Evolutionary conservation across 805 yeast species (phyloP).

Genomic region (Myxozyma vanderwaltii): DNA sequence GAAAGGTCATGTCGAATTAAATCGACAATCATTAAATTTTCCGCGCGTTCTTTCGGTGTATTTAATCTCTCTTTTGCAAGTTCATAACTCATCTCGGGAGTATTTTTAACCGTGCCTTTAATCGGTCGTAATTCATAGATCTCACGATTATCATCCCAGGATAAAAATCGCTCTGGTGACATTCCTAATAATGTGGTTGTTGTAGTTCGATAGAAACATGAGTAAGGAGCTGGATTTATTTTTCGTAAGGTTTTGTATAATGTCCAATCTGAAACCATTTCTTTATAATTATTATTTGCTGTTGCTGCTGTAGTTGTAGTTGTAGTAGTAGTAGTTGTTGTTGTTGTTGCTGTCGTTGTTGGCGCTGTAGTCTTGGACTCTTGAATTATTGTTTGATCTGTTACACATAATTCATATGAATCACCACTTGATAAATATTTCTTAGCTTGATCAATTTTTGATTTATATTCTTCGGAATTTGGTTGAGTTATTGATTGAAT

Average conservation of each 20-base stretch:
- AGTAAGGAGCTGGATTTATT: slow-evolving; percentile 90
- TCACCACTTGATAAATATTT: slow-evolving; percentile 73
- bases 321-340: slow-evolving; percentile 45
- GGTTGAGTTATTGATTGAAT: neutral
- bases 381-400: slow-evolving; percentile 52
- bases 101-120: slow-evolving; percentile 88
- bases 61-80: slow-evolving; percentile 12
- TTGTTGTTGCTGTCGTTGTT: slow-evolving; percentile 46
- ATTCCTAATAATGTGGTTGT: slow-evolving; percentile 72
- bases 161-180: slow-evolving; percentile 90
- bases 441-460: slow-evolving; percentile 65
- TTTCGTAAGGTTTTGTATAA: slow-evolving; percentile 70
- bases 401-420: slow-evolving; percentile 90
- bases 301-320: slow-evolving; percentile 46
- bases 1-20: slow-evolving; percentile 88
- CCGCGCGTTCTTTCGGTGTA: slow-evolving; percentile 81
- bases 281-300: neutral
- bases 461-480: slow-evolving; percentile 47
- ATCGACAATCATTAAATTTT: slow-evolving; percentile 95
- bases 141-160: slow-evolving; percentile 59
- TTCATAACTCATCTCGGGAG: slow-evolving; percentile 40
- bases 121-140: slow-evolving; percentile 86
- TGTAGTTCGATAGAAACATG: slow-evolving; percentile 72
- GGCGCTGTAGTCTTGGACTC: slow-evolving; percentile 55
- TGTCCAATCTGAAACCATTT: slow-evolving; percentile 54